Conservation (phyloP, 2,329 filamentous ascomycete genomes). For the Teratosphaeriaceae sp. region DNA sequence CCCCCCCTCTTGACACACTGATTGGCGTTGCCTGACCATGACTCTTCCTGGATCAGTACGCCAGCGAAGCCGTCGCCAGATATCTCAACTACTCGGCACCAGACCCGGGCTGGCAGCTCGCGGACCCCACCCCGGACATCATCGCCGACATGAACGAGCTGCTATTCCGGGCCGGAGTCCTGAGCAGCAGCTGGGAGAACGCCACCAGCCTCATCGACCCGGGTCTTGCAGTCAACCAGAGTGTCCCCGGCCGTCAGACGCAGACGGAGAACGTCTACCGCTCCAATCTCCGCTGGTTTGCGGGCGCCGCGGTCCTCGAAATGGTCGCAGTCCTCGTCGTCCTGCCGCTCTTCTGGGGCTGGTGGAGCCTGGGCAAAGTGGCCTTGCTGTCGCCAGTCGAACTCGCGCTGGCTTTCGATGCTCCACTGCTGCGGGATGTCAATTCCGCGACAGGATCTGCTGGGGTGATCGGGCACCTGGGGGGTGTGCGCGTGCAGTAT, state of each 20-base stretch:
- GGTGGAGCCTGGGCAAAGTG: conserved; percentile 8
- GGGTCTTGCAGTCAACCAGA: conserved; percentile 6
- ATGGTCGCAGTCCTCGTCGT: conserved; percentile 9
- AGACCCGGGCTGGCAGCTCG: neutral
- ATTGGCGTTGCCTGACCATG: too few relatives aligned
- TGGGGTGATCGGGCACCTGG: conserved; percentile 3
- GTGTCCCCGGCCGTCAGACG: conserved; percentile 6
- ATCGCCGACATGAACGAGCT: conserved; percentile 9
- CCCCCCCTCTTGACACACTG: neutral
- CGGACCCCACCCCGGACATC: conserved; percentile 6
- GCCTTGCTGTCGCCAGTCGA: conserved; percentile 2
- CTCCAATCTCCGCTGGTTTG: conserved; percentile 13
- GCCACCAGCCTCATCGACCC: conserved; percentile 5
- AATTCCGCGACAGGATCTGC: conserved; percentile 1
- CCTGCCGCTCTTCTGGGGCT: conserved; percentile 13
- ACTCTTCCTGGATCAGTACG: neutral
- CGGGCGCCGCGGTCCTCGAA: conserved; percentile 8
- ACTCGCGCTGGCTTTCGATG: conserved; percentile 5
- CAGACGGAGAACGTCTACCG: conserved; percentile 11
- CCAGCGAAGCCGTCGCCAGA: neutral
- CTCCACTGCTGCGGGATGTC: conserved; percentile 3
- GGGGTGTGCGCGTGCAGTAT: conserved; percentile 1
- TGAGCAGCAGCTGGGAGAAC: conserved; percentile 1
- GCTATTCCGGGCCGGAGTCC: conserved; percentile 8
- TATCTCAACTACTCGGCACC: conserved; percentile 1